Evolutionary conservation across 2,329 filamentous ascomycete species (phyloP).

Genomic region (Fusarium guadeloupense): DNA sequence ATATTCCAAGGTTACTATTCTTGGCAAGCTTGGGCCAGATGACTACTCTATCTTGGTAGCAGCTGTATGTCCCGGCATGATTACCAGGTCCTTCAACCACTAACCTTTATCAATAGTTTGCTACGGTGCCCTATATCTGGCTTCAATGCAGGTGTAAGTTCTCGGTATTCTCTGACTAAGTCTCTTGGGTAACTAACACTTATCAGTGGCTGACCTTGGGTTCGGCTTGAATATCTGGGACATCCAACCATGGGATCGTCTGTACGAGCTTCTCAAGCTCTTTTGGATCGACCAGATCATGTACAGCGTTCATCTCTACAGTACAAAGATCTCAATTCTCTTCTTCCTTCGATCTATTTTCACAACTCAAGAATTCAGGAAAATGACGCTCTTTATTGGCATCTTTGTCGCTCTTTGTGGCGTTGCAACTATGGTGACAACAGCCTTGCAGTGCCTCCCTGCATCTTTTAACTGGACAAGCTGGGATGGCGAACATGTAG

Average conservation of each 20-base stretch:
- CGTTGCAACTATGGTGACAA: conserved; percentile 25
- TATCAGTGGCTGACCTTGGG: conserved; percentile 25
- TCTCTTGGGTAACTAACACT: background rate
- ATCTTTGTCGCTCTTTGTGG: conserved; percentile 20
- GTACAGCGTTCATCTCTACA: conserved; percentile 36
- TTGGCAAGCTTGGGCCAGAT: conserved; percentile 17
- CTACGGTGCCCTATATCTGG: conserved; percentile 30
- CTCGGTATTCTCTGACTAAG: no score
- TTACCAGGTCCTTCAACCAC: background rate
- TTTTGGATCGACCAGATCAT: conserved; percentile 38
- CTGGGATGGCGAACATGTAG: conserved; percentile 29
- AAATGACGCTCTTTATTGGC: conserved; percentile 5
- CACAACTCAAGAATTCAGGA: conserved; percentile 16
- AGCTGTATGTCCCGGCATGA: conserved; percentile 3
- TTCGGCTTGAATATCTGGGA: conserved; percentile 33
- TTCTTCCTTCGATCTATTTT: conserved; percentile 30
- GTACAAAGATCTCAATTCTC: conserved; percentile 32
- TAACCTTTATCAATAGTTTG: conserved; percentile 1
- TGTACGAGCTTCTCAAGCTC: conserved; percentile 27
- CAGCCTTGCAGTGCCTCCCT: conserved; percentile 26
- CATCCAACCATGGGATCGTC: conserved; percentile 16
- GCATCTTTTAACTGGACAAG: conserved; percentile 28
- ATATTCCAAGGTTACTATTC: conserved; percentile 25
- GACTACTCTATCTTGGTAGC: conserved; percentile 28
- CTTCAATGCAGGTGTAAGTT: conserved; percentile 20